phyloP scores from a whole-genome alignment of 1,139 yeast genomes.

The Lodderomyces margitis region DNA sequence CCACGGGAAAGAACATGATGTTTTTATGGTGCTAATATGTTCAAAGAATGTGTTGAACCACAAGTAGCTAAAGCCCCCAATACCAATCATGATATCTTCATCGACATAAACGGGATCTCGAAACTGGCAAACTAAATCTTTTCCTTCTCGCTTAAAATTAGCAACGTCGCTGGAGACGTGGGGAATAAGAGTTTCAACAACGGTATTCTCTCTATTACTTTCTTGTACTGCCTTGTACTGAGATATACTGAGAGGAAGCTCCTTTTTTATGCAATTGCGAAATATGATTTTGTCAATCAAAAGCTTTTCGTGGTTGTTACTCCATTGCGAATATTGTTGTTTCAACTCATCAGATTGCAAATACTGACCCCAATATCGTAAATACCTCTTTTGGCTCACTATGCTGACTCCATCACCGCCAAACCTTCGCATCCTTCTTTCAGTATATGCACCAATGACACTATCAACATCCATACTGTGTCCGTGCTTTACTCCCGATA shows the following conservation, averaged over 20 bases:
- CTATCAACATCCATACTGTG: constrained; percentile 24
- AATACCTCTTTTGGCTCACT: constrained; percentile 63
- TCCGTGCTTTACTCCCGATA: constrained; percentile 23
- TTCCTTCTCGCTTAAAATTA: neutral
- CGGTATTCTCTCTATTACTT: constrained; percentile 2
- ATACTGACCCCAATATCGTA: constrained; percentile 55
- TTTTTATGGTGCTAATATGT: neutral
- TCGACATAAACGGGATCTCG: constrained; percentile 1
- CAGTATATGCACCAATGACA: constrained; percentile 54
- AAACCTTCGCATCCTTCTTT: constrained; percentile 54
- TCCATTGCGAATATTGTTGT: constrained; percentile 4
- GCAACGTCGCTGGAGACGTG: constrained; percentile 1
- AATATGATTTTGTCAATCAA: constrained; percentile 1
- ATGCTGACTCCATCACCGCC: constrained; percentile 73
- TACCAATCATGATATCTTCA: constrained; percentile 12
- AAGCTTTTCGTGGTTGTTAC: neutral
- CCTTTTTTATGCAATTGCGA: neutral
- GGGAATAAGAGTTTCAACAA: neutral
- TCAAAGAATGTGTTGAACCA: constrained; percentile 17
- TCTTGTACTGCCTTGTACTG: constrained; percentile 3
- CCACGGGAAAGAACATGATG: constrained; percentile 36
- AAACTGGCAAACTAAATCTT: neutral
- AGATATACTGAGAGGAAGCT: neutral
- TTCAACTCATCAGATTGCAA: constrained; percentile 13
- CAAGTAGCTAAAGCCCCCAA: constrained; percentile 14